A percentile compares a stretch with the other conserved stretches of the same genome.
phyloP scores from a whole-genome alignment of 2,329 filamentous ascomycete genomes.

The Aspergillus floridensis region DNA sequence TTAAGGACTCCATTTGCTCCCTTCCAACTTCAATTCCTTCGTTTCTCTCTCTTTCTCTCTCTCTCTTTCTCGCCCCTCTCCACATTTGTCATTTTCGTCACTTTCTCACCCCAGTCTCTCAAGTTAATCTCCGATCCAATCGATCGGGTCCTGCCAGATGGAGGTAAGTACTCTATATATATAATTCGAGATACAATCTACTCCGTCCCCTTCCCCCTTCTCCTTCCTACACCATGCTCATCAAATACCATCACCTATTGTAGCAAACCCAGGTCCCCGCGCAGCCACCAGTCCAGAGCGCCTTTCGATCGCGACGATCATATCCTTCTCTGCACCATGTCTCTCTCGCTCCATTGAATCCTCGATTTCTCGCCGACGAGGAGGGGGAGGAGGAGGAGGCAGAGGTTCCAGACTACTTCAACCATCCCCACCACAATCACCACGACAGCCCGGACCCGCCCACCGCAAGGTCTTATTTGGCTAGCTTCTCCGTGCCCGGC shows the following conservation, averaged over 20 bases:
- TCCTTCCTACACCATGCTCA: neutral
- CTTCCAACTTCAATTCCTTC: neutral
- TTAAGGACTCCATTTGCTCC: neutral
- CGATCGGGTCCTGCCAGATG: neutral
- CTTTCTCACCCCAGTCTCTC: neutral
- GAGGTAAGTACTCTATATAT: constrained; percentile 6
- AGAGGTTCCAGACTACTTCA: constrained; percentile 30
- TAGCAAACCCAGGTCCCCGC: constrained; percentile 1
- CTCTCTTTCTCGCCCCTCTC: neutral
- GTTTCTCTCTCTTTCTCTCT: neutral
- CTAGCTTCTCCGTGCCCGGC: constrained; percentile 42
- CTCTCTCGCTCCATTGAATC: constrained; percentile 59
- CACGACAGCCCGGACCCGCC: constrained; percentile 29
- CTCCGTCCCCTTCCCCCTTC: neutral
- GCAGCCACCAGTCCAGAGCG: constrained; percentile 23
- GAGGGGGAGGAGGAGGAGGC: constrained; percentile 28
- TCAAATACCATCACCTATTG: neutral
- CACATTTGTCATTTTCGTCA: neutral
- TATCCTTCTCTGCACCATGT: constrained; percentile 60
- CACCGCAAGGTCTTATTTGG: constrained; percentile 35
- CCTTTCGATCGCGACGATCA: constrained; percentile 51
- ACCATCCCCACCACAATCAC: constrained; percentile 9
- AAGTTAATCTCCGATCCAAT: neutral
- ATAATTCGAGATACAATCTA: neutral
- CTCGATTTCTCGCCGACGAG: constrained; percentile 49